phyloP scores from a whole-genome alignment of 257 asterid genomes.

The Capsicum rhomboideum region DNA sequence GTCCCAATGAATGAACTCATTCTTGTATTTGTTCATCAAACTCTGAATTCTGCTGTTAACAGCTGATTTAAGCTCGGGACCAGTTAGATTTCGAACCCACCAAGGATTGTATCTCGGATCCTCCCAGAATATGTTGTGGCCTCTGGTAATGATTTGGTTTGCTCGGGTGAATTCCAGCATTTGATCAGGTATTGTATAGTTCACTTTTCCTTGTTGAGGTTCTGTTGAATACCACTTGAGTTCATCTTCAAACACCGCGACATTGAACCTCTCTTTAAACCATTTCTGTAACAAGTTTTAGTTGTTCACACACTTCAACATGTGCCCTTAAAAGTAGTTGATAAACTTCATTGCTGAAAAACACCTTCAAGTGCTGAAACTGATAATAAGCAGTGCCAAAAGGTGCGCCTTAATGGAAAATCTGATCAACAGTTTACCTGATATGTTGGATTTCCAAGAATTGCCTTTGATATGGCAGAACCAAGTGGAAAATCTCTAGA shows the following conservation, averaged over 20 bases:
- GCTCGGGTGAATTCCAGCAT: constrained; percentile 31
- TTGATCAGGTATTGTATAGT: constrained; percentile 27
- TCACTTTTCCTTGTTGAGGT: constrained; percentile 20
- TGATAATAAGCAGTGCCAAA: background rate
- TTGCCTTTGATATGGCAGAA: constrained; percentile 33
- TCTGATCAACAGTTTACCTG: constrained; percentile 16
- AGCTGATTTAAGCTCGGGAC: constrained; percentile 16
- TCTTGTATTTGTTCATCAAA: constrained; percentile 27
- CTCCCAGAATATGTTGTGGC: constrained; percentile 44
- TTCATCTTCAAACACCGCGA: constrained; percentile 35
- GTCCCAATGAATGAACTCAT: constrained; percentile 44
- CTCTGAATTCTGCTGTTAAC: constrained; percentile 26
- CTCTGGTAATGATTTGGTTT: constrained; percentile 27
- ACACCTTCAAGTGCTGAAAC: too few species aligned
- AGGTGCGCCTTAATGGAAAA: background rate
- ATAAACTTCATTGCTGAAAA: too few species aligned
- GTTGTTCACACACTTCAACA: too few species aligned
- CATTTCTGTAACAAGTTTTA: constrained; percentile 14
- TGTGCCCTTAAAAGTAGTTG: too few species aligned
- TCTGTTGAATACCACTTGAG: constrained; percentile 42
- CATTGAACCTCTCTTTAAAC: constrained; percentile 29
- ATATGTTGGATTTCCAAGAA: constrained; percentile 28
- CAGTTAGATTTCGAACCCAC: constrained; percentile 33
- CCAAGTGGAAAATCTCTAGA: constrained; percentile 43
- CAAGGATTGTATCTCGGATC: constrained; percentile 19